Evolutionary conservation across 2,329 filamentous ascomycete genomes (phyloP).

Genomic region (Talaromyces sp.): DNA sequence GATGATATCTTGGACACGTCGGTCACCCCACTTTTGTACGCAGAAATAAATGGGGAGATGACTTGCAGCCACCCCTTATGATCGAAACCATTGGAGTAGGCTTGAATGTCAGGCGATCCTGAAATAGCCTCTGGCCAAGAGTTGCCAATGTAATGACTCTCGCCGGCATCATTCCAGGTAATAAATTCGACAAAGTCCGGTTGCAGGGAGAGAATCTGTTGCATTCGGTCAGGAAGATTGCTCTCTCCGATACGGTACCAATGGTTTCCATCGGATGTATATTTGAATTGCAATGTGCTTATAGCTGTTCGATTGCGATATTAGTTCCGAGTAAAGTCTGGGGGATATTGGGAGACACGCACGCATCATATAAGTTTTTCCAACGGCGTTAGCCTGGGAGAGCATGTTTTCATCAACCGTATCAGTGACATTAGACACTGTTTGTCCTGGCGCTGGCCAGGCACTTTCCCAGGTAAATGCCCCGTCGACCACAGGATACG

Average conservation of each 20-base stretch:
- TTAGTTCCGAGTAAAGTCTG: neutral
- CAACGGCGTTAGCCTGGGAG: neutral
- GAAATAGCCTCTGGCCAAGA: constrained; percentile 4
- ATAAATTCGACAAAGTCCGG: constrained; percentile 6
- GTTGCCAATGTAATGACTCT: constrained; percentile 7
- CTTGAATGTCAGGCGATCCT: neutral
- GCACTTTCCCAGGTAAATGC: constrained; percentile 5
- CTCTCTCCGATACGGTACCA: constrained; percentile 7
- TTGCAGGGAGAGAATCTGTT: constrained; percentile 1
- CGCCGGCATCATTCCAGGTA: constrained; percentile 9
- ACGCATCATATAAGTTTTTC: constrained; percentile 7
- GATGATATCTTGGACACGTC: neutral
- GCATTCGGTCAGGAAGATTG: constrained; percentile 1
- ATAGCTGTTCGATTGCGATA: neutral
- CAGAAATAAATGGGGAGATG: constrained; percentile 2
- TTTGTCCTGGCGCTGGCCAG: constrained; percentile 2
- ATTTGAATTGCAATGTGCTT: constrained; percentile 4
- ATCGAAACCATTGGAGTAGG: constrained; percentile 5
- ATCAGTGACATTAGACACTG: neutral
- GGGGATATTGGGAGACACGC: neutral
- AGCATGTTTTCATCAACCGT: neutral
- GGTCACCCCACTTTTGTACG: constrained; percentile 2
- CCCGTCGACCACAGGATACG: neutral
- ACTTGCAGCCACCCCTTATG: constrained; percentile 5
- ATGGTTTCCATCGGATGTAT: neutral